Percentiles rank a stretch among this genome's conserved stretches.
These are phyloP conservation scores for Collybiopsis luxurians DNA, from an alignment of 768 basidiomycete genomes.

Conservation along the genomic window DNA sequence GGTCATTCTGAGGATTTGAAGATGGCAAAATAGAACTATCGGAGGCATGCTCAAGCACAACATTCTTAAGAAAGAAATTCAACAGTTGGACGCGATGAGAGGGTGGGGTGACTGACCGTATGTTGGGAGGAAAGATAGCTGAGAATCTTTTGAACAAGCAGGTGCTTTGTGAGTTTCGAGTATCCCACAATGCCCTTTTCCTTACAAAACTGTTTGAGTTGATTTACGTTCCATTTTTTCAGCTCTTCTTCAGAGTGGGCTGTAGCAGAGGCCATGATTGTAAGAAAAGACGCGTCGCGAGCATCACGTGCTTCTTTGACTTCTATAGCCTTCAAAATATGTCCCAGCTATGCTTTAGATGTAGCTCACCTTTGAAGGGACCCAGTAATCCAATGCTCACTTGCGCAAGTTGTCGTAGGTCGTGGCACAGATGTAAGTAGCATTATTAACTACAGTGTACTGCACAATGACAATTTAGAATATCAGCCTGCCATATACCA, in stretches of 20 bases:
- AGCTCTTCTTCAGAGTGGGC: slow-evolving; percentile 22
- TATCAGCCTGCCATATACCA: too few relatives aligned
- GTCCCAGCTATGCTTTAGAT: slow-evolving; percentile 20
- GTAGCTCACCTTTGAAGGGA: slow-evolving; percentile 19
- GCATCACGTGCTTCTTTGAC: not conserved
- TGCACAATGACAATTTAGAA: not conserved
- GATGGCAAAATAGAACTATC: too few relatives aligned
- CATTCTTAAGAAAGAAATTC: not conserved
- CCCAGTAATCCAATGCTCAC: slow-evolving; percentile 29
- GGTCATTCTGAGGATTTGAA: too few relatives aligned
- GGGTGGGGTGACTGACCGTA: not conserved
- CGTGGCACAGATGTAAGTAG: slow-evolving; percentile 32
- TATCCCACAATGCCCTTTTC: slow-evolving; percentile 59
- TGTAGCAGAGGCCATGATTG: not conserved
- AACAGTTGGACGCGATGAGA: not conserved
- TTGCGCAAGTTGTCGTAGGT: slow-evolving; percentile 28
- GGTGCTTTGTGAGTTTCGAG: slow-evolving; percentile 62
- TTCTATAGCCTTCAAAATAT: not conserved
- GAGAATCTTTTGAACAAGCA: slow-evolving; percentile 50
- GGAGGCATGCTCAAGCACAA: too few relatives aligned
- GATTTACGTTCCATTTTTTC: slow-evolving; percentile 54
- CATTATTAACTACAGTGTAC: not conserved
- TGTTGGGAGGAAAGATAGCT: slow-evolving; percentile 4
- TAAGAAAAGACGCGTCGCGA: not conserved
- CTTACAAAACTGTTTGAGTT: slow-evolving; percentile 68